Evolutionary conservation across 2,329 filamentous ascomycete genomes (phyloP), one percentile per base, ranked within the genome.

Genomic region (Clonostachys sp.): DNA sequence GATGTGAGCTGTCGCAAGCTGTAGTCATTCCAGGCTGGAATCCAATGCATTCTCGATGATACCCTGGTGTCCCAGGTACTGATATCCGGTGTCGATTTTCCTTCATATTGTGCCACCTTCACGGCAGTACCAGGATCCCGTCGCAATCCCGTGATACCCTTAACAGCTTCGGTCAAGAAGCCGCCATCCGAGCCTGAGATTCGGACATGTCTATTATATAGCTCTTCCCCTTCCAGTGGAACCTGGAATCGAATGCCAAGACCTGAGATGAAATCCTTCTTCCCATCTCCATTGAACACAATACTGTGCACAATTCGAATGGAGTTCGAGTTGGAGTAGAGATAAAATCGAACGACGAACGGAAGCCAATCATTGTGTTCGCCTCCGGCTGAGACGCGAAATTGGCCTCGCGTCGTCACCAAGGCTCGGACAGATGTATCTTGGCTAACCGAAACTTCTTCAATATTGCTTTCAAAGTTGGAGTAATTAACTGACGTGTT

Each of bases 141-240:
- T 2, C 81, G 70, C 6, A 84, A 61, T 1, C 81, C 81, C 0
- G 81, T 81, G 14, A 84, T 67, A 1, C 80, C 80, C 57, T 81
- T 72, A 3, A 83, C 77, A 0, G 77, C 76, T 57, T 84, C 81
- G 38, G 67, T 71, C 2, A 84, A 61, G 14, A 83, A 57, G 0
- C 80, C 79, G 3, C 75, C 76, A 4, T 75, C 66, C 0, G 72
- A 68, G 8, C 79, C 79, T 1, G 75, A 73, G 20, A 84, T 64
- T 5, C 79, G 67, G 9, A 84, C 57, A 47, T 84, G 80, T n/a
- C 80, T 74, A 57, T 84, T 72, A 57, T 81, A 81, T 5, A 75
- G 56, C 48, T 79, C 68, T 41, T 78, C 72, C 3, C 61, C 68
- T 6, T 60, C 62, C 1, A 84, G 63, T 2, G 80, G 80, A 3